Base-by-base conservation (phyloP, 108 stramenopile genomes). In the Mayamaea pseudoterrestris region DNA sequence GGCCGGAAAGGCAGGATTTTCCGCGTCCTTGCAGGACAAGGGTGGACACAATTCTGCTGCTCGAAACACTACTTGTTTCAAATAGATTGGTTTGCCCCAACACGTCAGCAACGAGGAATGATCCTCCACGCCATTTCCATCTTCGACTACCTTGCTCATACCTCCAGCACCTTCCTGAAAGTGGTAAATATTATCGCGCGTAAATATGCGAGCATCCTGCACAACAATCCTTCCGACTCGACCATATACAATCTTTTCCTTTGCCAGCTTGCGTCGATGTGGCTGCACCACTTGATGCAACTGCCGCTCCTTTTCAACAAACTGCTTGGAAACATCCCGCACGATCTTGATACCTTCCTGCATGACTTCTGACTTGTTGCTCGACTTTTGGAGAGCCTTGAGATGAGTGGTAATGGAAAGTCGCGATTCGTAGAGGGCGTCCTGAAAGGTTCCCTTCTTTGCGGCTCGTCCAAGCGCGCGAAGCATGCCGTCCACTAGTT, bases 1-100 rank as follows among this genome's bases (percentile, higher is more conserved):
- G 1, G 59, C 61, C 2, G 72, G 71, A 24, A 69, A 34, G 1
- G 29, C 39, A n/a, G n/a, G n/a, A 18, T 53, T 44, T 14, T 55
- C 27, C 2, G 65, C 65, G 35, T 73, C 67, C 52, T 58, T 49
- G 5, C 28, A 12, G 0, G 65, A 63, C 60, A 69, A 65, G 1
- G 76, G 66, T 25, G 76, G 66, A 50, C 66, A 70, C n/a, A 78
- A 32, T 61, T 78, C 76, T 0, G 69, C 31, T 2, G 70, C 50
- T 5, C 69, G 47, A 5, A 78, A 23, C 13, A 57, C 37, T 30
- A 78, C 12, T n/a, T 36, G 20, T 26, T 66, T 32, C 16, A 78
- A 44, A 18, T 14, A 41, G 27, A 78, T 78, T 2, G 76, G 76
- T 40, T 61, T 66, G 34, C 61, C 69, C 76, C 76, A 78, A 12